Conservation (phyloP, 2,329 filamentous ascomycete genomes). For the Trichophyton benhamiae region DNA sequence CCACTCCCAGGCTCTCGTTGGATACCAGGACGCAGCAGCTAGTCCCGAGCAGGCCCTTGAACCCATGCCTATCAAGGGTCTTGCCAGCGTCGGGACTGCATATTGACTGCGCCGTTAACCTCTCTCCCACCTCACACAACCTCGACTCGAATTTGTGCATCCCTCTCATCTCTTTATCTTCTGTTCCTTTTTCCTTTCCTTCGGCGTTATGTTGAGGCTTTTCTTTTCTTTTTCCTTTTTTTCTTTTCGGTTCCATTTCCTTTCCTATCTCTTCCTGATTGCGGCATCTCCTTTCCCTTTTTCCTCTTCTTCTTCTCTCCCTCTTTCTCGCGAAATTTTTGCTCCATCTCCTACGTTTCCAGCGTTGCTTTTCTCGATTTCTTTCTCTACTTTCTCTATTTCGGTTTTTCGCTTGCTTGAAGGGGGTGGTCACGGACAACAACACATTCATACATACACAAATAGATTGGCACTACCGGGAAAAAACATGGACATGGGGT, state of each 20-base stretch:
- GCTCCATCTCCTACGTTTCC: conserved; percentile 7
- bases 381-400: conserved; percentile 23
- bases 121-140: not conserved
- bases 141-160: not conserved
- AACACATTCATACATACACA: no score
- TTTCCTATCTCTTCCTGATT: not conserved
- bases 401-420: conserved; percentile 9
- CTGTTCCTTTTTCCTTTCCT: not conserved
- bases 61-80: conserved; percentile 33
- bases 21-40: conserved; percentile 60
- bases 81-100: conserved; percentile 32
- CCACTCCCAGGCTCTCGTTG: conserved; percentile 84
- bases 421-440: conserved; percentile 18
- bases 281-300: not conserved
- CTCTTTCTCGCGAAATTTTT: not conserved
- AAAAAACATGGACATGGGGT: conserved; percentile 15
- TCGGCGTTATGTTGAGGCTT: conserved; percentile 13
- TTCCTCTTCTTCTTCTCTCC: not conserved
- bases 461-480: conserved; percentile 22
- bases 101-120: conserved; percentile 21
- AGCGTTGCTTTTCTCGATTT: conserved; percentile 21
- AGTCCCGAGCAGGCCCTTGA: conserved; percentile 28
- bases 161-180: not conserved
- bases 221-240: not conserved
- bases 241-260: not conserved